Evolutionary conservation across 768 basidiomycete genomes (phyloP).

Genomic region (Pisolithus orientalis): DNA sequence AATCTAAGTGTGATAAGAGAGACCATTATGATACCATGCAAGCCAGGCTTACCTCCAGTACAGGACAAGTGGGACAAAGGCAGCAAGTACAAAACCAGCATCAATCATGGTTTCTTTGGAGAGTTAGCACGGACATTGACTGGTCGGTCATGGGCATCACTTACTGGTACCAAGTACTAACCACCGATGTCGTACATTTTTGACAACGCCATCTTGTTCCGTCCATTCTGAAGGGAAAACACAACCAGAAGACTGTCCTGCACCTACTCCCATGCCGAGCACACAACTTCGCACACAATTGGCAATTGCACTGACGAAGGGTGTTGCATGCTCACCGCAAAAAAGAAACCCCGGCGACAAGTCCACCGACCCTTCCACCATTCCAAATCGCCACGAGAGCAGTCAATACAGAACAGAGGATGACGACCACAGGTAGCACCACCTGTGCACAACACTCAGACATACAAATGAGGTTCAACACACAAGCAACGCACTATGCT

Average conservation of each 20-base stretch:
- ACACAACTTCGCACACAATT: constrained; percentile 51
- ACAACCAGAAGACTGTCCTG: constrained; percentile 86
- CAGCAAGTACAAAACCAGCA: constrained; percentile 68
- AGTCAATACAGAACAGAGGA: constrained; percentile 75
- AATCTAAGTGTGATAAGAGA: constrained; percentile 39
- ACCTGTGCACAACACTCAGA: constrained; percentile 42
- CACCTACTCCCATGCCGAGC: constrained; percentile 83
- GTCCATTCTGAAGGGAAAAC: constrained; percentile 88
- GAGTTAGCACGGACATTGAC: constrained; percentile 2
- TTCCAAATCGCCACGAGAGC: constrained; percentile 78
- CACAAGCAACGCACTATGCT: constrained; percentile 58
- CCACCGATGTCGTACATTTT: constrained; percentile 67
- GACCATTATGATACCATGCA: neutral
- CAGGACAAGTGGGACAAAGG: constrained; percentile 79
- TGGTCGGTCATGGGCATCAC: constrained; percentile 13
- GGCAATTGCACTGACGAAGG: neutral
- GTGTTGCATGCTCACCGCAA: constrained; percentile 50
- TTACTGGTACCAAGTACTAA: constrained; percentile 51
- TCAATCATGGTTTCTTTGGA: constrained; percentile 76
- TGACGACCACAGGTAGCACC: constrained; percentile 76
- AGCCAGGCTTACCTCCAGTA: constrained; percentile 70
- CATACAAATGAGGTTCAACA: neutral
- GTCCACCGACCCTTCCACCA: constrained; percentile 52
- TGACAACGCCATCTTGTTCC: constrained; percentile 72
- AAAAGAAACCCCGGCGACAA: constrained; percentile 71